Evolutionary conservation across 2,329 filamentous ascomycete species (phyloP), one percentile per base, ranked within the genome.

Genomic region (Fusarium lyarnte): DNA sequence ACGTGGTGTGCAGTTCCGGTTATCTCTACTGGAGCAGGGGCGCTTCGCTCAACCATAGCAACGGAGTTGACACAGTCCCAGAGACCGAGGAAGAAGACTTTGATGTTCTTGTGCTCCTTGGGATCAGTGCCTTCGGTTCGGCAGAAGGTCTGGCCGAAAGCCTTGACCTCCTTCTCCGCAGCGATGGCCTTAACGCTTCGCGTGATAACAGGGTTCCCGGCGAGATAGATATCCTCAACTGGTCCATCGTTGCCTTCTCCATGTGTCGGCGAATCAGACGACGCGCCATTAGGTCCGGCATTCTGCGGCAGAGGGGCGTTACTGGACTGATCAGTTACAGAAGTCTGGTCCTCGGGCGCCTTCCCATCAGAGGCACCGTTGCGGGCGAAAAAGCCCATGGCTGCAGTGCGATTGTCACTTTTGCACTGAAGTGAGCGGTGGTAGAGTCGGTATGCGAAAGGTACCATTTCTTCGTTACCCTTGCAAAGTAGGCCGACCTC

Each of bases 31-130:
- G 83, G 84, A 8, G 81, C 75, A 12, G 78, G 81, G 7, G 81
- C 78, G 55, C 77, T 83, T 0, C 66, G 70, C 59, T 84, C 83
- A 23, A 83, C 60, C 13, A 84, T 78, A 2, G 83, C 80, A 12
- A 88, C 85, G 8, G 84, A 86, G 77, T 85, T 87, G 54, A 88
- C 86, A 63, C 84, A 86, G 70, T 88, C 87, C 80, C 86, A 88
- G 39, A 88, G 81, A 1, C 87, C 87, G 12, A 88, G 84, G 75
- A 88, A 88, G 73, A 84, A 85, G 7, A 88, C 82, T 53, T 83
- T 84, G 51, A 87, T 84, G 57, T 84, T 82, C 16, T 76, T 70
- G 33, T 78, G 73, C 1, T 66, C 19, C 45, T 6, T 35, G 5
- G 45, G 36, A 14, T 52, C 39, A 12, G 21, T 49, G 13, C 53